phyloP scores from a whole-genome alignment of 139 green algal genomes.

The Spirogloea muscicola region DNA sequence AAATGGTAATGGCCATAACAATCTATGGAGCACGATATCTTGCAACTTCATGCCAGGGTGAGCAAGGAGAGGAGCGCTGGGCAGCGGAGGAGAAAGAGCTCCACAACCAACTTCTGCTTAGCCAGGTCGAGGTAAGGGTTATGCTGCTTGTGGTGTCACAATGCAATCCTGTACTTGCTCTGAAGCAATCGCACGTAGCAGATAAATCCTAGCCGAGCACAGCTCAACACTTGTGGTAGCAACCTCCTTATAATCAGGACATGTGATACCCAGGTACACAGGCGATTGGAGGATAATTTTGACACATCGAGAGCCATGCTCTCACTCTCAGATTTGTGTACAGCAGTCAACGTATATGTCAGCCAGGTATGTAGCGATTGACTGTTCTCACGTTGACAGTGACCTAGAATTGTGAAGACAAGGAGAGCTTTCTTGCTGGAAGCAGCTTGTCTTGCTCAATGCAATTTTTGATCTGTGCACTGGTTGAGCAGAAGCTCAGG shows the following conservation, averaged over 20 bases:
- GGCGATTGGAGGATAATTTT: slow-evolving; percentile 82
- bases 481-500: too few relatives aligned
- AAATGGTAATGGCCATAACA: neutral
- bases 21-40: neutral
- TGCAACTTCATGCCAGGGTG: slow-evolving; percentile 12
- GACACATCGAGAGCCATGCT: slow-evolving; percentile 82
- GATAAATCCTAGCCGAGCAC: too few relatives aligned
- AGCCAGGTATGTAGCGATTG: neutral
- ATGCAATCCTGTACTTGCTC: neutral
- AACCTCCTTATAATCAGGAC: too few relatives aligned
- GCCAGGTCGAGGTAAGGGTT: slow-evolving; percentile 48
- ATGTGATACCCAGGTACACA: slow-evolving; percentile 67
- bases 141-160: neutral
- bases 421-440: too few relatives aligned
- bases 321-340: slow-evolving; percentile 72
- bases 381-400: neutral
- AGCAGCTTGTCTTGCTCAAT: too few relatives aligned
- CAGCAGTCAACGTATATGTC: slow-evolving; percentile 80
- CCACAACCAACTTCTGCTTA: slow-evolving; percentile 20
- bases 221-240: too few relatives aligned
- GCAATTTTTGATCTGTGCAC: too few relatives aligned
- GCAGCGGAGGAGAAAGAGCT: slow-evolving; percentile 63
- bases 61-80: slow-evolving; percentile 44
- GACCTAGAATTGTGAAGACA: too few relatives aligned
- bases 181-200: too few relatives aligned